Evolutionary conservation across 768 basidiomycete genomes (phyloP).

Genomic region (Auricularia sp.): DNA sequence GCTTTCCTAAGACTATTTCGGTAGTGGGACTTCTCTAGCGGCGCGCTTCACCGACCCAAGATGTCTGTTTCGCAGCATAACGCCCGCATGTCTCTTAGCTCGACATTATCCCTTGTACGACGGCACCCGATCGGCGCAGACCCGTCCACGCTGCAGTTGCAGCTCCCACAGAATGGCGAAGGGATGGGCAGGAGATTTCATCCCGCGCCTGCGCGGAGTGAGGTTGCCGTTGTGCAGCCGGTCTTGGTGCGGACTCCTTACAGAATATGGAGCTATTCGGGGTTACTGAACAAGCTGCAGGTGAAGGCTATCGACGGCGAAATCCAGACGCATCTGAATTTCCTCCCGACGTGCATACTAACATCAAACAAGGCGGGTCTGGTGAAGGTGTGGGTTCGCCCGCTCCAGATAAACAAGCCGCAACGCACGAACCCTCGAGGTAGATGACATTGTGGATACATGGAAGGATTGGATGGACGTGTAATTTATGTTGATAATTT

Average conservation of each 20-base stretch:
- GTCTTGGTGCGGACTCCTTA: constrained; percentile 48
- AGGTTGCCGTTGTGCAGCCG: constrained; percentile 83
- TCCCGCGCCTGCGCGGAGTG: constrained; percentile 81
- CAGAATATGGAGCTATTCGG: background rate
- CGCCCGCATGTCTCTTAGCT: constrained; percentile 60
- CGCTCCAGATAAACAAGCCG: constrained; percentile 32
- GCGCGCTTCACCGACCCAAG: constrained; percentile 82
- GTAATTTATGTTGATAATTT: background rate
- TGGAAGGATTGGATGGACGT: background rate
- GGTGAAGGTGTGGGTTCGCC: constrained; percentile 78
- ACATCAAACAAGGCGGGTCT: constrained; percentile 70
- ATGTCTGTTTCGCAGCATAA: constrained; percentile 59
- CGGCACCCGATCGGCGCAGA: constrained; percentile 39
- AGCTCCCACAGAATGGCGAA: constrained; percentile 26
- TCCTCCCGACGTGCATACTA: constrained; percentile 68
- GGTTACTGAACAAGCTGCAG: constrained; percentile 25
- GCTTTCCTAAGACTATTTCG: background rate
- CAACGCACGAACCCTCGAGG: background rate
- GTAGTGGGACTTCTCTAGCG: constrained; percentile 92
- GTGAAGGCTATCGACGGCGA: constrained; percentile 76
- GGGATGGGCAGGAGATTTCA: constrained; percentile 49
- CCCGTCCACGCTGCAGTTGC: constrained; percentile 48
- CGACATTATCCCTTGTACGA: constrained; percentile 62
- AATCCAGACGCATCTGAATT: constrained; percentile 60
- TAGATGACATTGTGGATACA: background rate